Conservation (phyloP, 805 yeast species). For the Sungouiozyma ichnusensis region DNA sequence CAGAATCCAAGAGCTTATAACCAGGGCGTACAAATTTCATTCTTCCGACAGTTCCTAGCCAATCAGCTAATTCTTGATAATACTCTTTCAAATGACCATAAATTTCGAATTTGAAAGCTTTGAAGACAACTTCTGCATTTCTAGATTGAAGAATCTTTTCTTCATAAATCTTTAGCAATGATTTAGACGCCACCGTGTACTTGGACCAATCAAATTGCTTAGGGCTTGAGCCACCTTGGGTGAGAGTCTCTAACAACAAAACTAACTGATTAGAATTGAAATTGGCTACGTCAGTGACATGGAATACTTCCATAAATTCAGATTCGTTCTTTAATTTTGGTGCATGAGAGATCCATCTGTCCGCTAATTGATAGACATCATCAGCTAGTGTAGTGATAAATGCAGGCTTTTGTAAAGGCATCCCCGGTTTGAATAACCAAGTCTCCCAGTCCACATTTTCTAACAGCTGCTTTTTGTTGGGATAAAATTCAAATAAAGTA, state of each 20-base stretch:
- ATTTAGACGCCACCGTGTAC: conserved; percentile 27
- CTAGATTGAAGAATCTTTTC: conserved; percentile 39
- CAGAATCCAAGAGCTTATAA: conserved; percentile 51
- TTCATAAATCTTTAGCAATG: conserved; percentile 31
- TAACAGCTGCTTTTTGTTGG: conserved; percentile 38
- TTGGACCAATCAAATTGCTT: conserved; percentile 28
- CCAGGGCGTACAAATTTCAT: conserved; percentile 93
- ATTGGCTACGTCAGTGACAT: conserved; percentile 37
- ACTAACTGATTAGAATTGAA: conserved; percentile 71
- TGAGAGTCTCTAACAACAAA: conserved; percentile 64
- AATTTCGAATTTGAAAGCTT: conserved; percentile 64
- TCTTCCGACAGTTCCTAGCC: conserved; percentile 88
- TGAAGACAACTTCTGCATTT: conserved; percentile 73
- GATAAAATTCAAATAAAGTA: conserved; percentile 56
- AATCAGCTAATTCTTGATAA: conserved; percentile 52
- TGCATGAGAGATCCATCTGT: conserved; percentile 46
- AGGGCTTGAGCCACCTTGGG: conserved; percentile 29
- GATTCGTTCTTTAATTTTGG: conserved; percentile 6
- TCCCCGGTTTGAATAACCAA: conserved; percentile 75
- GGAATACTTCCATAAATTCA: conserved; percentile 30
- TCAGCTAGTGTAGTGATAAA: conserved; percentile 75
- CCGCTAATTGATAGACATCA: conserved; percentile 55
- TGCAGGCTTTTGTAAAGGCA: conserved; percentile 71
- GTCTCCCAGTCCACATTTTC: conserved; percentile 73
- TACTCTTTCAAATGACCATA: conserved; percentile 38